Evolutionary conservation across 179 eudicot genomes (phyloP).

Genomic region (Sideroxylon spinosum): DNA sequence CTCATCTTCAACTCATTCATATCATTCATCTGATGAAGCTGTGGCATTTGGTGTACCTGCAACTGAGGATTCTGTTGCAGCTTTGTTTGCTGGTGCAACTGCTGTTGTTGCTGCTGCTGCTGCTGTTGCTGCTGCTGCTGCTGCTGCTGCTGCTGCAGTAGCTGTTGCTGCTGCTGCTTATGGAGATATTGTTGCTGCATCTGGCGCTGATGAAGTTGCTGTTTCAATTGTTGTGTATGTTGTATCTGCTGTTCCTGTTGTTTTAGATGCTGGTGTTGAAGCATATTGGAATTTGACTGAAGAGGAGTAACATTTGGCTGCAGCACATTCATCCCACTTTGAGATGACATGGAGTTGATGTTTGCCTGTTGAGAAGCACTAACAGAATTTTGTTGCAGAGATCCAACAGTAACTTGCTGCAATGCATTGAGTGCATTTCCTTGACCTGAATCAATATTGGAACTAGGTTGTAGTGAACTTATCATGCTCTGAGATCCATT

Average conservation of each 20-base stretch:
- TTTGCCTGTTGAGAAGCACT: constrained; percentile 62
- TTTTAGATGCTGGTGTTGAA: constrained; percentile 67
- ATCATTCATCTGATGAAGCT: constrained; percentile 72
- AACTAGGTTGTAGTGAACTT: constrained; percentile 46
- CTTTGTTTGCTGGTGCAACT: constrained; percentile 50
- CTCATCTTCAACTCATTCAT: constrained; percentile 58
- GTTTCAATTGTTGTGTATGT: constrained; percentile 52
- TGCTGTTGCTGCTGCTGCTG: constrained; percentile 51
- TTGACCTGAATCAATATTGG: constrained; percentile 64
- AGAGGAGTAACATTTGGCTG: constrained; percentile 52
- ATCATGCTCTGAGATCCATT: constrained; percentile 58
- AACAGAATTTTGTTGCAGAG: constrained; percentile 69
- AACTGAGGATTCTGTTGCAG: constrained; percentile 46
- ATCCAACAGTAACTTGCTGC: constrained; percentile 64
- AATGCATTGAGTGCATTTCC: constrained; percentile 52
- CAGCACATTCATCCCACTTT: constrained; percentile 52
- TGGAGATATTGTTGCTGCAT: constrained; percentile 57
- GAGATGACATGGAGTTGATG: constrained; percentile 54
- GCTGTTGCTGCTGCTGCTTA: constrained; percentile 51
- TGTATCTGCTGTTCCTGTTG: constrained; percentile 76
- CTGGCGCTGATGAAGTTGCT: constrained; percentile 53
- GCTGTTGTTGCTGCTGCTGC: constrained; percentile 37
- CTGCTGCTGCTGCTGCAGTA: constrained; percentile 48
- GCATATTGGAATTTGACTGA: constrained; percentile 60
- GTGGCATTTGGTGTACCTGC: constrained; percentile 57